Base-by-base conservation (phyloP, 352 stramenopile species). In the Phytophthora syringae region DNA sequence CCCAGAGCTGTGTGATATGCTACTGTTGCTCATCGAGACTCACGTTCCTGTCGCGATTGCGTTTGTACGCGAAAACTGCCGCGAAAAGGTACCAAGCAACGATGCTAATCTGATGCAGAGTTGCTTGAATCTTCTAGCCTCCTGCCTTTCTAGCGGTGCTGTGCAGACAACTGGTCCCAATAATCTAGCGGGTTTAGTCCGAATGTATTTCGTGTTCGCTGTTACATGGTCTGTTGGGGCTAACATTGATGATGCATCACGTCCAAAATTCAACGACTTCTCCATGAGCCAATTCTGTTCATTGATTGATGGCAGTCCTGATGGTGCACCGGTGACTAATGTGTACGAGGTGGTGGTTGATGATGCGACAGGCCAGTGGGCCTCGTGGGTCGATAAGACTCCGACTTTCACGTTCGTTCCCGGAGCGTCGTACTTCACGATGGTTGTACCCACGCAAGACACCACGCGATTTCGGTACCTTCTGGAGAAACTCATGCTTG, bases 381-480 rank as follows among this genome's bases (percentile, higher is more conserved):
- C 80, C 6, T 88, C 90, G 16, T 98, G 95, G 95, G 58, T 88
- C 10, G 81, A 92, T 7, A 93, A 97, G 44, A 97, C 94, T 0
- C 91, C 90, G 7, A 70, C 76, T 7, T 99, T 98, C 43, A 84
- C 77, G 3, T 98, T 96, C 58, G 74, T 94, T 18, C 72, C 81
- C 16, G 78, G 64, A 1, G 75, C 88, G 13, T 96, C 93, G 6
- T 99, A 98, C 74, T 98, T 98, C 63, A 88, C 89, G 2, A 94
- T 99, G 82, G 82, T 98, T 15, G 95, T 99, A 2, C 95, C 95
- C 0, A 99, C 95, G 0, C 82, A 93, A 57, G 95, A 99, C 55
- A 99, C 95, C 4, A 97, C 91, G n/a, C 84, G 93, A 1, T 98
- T 98, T 57, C 86, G 88, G 36, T 98, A 95, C 63, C 51, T 98